These are phyloP conservation scores for Phylloporus sp. DNA, from an alignment of 768 basidiomycete species.

Conservation along the genomic window DNA sequence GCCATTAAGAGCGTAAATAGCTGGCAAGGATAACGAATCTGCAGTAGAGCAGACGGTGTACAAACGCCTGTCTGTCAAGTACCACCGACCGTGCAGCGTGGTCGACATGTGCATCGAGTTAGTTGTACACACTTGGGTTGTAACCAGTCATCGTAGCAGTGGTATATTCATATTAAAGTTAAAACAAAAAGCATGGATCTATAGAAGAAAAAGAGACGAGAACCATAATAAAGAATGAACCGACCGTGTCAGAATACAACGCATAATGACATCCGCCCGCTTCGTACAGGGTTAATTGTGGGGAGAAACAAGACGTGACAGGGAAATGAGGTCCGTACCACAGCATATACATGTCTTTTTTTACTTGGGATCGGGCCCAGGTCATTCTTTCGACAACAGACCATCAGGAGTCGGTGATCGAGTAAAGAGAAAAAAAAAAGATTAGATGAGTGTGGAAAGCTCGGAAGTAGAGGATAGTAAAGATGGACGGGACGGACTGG, in stretches of 20 bases:
- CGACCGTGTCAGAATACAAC: slow-evolving; percentile 29
- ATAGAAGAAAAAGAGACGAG: not conserved
- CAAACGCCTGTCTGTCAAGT: too few relatives aligned
- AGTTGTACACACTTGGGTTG: not conserved
- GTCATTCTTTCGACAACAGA: slow-evolving; percentile 7
- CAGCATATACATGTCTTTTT: slow-evolving; percentile 17
- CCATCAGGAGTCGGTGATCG: slow-evolving; percentile 13
- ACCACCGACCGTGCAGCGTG: too few relatives aligned
- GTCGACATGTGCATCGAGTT: not conserved
- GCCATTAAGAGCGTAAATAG: slow-evolving; percentile 4
- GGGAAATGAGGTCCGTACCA: slow-evolving; percentile 24
- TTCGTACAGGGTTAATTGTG: slow-evolving; percentile 22
- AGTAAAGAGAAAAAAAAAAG: slow-evolving; percentile 11
- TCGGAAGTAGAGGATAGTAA: slow-evolving; percentile 21
- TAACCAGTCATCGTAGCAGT: not conserved
- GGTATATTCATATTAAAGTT: slow-evolving; percentile 21
- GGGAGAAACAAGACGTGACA: slow-evolving; percentile 17
- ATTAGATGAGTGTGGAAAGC: slow-evolving; percentile 27
- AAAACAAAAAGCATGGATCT: slow-evolving; percentile 6
- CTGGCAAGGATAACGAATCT: too few relatives aligned
- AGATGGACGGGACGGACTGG: slow-evolving; percentile 36
- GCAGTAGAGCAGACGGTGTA: too few relatives aligned
- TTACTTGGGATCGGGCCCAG: slow-evolving; percentile 7
- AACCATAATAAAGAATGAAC: slow-evolving; percentile 19
- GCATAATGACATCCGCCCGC: slow-evolving; percentile 10